Percentiles rank a stretch among this genome's conserved stretches.
Evolutionary conservation across 495 filamentous ascomycete species (phyloP).

Genomic region (Evansstolkia leycettana): DNA sequence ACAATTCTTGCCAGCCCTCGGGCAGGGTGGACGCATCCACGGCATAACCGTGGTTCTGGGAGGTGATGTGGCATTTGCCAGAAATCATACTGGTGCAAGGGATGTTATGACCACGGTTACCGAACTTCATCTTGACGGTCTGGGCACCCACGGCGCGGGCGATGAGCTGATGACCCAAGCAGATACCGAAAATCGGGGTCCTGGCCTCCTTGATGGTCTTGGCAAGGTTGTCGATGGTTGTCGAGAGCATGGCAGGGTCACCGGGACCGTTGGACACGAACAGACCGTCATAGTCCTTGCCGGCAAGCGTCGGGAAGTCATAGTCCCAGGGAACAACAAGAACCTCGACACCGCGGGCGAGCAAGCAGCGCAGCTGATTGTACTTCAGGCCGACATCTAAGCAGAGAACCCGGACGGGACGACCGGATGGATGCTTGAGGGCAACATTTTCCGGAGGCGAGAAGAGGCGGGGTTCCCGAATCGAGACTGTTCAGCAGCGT

Average conservation of each 20-base stretch:
- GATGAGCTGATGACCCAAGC: constrained; percentile 88
- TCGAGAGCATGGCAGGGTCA: constrained; percentile 73
- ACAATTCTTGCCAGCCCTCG: constrained; percentile 76
- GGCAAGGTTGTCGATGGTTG: constrained; percentile 63
- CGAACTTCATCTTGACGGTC: constrained; percentile 95
- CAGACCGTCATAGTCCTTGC: constrained; percentile 81
- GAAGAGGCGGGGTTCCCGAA: constrained; percentile 69
- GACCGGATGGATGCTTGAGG: constrained; percentile 76
- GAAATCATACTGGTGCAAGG: constrained; percentile 90
- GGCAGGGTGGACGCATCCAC: constrained; percentile 72
- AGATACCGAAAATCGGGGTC: constrained; percentile 92
- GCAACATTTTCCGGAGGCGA: constrained; percentile 52
- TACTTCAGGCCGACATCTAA: constrained; percentile 95
- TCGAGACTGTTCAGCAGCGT: constrained; percentile 55
- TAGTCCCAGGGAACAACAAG: constrained; percentile 93
- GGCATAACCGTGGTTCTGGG: constrained; percentile 93
- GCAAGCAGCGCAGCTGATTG: constrained; percentile 89
- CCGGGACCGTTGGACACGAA: constrained; percentile 97
- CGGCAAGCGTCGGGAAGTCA: constrained; percentile 63
- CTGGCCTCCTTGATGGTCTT: constrained; percentile 58
- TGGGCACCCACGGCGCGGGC: constrained; percentile 80
- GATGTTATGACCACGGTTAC: constrained; percentile 97
- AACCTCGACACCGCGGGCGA: constrained; percentile 86
- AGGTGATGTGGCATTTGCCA: constrained; percentile 95
- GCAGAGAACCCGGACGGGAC: constrained; percentile 73